phyloP scores from a whole-genome alignment of 768 basidiomycete genomes.

The Aureoboletus auriporus region DNA sequence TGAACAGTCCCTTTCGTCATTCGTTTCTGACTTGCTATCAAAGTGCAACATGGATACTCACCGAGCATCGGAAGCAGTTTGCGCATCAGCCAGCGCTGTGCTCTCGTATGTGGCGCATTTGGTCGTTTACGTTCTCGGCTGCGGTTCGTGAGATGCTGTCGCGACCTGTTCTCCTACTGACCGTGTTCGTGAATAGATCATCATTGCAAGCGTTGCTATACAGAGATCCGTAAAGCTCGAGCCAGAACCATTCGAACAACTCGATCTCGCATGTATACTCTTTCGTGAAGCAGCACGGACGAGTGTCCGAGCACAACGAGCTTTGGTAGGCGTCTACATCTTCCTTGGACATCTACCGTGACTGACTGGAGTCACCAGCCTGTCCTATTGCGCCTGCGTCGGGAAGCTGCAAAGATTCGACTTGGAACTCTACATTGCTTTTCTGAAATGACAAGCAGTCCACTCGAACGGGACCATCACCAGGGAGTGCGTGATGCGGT shows the following conservation, averaged over 20 bases:
- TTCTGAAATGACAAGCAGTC: conserved; percentile 2
- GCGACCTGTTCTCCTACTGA: neutral
- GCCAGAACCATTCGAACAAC: conserved; percentile 43
- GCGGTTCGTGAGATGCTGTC: conserved; percentile 36
- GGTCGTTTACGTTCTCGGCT: conserved; percentile 54
- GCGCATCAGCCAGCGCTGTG: conserved; percentile 41
- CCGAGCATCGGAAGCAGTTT: conserved; percentile 39
- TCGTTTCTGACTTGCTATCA: conserved; percentile 53
- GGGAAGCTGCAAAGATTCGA: conserved; percentile 37
- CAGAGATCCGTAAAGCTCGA: conserved; percentile 40
- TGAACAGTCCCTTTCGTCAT: conserved; percentile 43
- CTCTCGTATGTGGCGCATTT: conserved; percentile 54
- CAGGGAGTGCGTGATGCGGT: conserved; percentile 36
- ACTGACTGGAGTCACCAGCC: conserved; percentile 30
- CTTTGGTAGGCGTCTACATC: conserved; percentile 32
- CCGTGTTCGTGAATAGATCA: conserved; percentile 33
- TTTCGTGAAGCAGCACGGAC: conserved; percentile 42
- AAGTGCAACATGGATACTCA: conserved; percentile 45
- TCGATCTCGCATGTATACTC: conserved; percentile 43
- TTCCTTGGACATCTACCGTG: neutral
- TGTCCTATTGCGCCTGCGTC: conserved; percentile 41
- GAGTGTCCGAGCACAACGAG: conserved; percentile 47
- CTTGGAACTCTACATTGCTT: conserved; percentile 8
- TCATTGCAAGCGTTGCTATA: conserved; percentile 52
- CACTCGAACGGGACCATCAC: conserved; percentile 15